Conservation (phyloP, 2,329 filamentous ascomycete genomes). For the Arthrinium puccinioides region DNA sequence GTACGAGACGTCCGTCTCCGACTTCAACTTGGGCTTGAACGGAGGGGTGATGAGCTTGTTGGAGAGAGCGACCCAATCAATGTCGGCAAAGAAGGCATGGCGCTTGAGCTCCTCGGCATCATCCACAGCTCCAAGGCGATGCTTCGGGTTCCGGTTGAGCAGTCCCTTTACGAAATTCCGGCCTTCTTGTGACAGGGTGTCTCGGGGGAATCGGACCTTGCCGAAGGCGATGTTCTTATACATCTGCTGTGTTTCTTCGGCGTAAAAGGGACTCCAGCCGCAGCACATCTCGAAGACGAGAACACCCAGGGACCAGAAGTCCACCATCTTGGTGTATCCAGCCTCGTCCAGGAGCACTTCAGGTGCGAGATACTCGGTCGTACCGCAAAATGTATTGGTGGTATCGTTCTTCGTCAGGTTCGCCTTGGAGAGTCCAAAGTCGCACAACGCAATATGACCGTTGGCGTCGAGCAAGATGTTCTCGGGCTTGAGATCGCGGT, state of each 20-base stretch:
- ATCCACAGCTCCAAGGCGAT: conserved; percentile 81
- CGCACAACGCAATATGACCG: conserved; percentile 93
- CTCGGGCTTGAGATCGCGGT: conserved; percentile 93
- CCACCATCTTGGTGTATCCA: conserved; percentile 99
- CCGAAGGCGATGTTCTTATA: conserved; percentile 99
- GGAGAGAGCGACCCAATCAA: conserved; percentile 82
- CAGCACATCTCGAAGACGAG: conserved; percentile 99
- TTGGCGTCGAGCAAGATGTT: conserved; percentile 97
- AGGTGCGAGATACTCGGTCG: conserved; percentile 92
- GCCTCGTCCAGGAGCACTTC: conserved; percentile 94
- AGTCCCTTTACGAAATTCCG: conserved; percentile 97
- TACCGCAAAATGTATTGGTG: conserved; percentile 98
- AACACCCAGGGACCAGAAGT: conserved; percentile 97
- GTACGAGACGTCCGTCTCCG: conserved; percentile 92
- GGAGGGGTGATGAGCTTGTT: conserved; percentile 93
- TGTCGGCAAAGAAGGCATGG: conserved; percentile 89
- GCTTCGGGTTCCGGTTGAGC: conserved; percentile 93
- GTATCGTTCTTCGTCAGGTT: conserved; percentile 96
- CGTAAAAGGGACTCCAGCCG: conserved; percentile 98
- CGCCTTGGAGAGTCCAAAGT: conserved; percentile 95
- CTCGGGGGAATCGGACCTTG: conserved; percentile 92
- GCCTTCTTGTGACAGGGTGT: conserved; percentile 89
- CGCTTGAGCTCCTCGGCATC: conserved; percentile 92
- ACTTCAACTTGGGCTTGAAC: conserved; percentile 96
- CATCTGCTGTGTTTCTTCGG: conserved; percentile 99